Evolutionary conservation across 768 basidiomycete genomes (phyloP).

Genomic region (Gyrodon lividus): DNA sequence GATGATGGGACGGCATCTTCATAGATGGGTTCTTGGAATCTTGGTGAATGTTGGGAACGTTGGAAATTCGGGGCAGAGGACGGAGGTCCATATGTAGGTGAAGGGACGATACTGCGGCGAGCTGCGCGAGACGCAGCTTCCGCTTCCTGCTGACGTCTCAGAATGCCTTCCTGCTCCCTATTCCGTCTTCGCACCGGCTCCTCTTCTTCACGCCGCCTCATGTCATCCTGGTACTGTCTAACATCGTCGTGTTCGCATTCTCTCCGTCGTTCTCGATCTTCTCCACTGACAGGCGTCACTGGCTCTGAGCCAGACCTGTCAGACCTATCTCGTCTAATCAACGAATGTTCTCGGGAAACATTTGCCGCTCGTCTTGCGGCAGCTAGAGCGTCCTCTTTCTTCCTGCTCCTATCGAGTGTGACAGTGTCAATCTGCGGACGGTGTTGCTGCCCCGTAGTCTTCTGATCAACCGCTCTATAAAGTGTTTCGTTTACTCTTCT

Average conservation of each 20-base stretch:
- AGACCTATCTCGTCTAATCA: constrained; percentile 23
- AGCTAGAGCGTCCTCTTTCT: constrained; percentile 30
- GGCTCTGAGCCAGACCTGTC: constrained; percentile 25
- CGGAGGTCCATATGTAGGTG: constrained; percentile 27
- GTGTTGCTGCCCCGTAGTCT: constrained; percentile 12
- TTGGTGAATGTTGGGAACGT: constrained; percentile 37
- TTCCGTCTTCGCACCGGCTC: constrained; percentile 43
- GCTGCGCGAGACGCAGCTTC: constrained; percentile 48
- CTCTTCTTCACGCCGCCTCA: constrained; percentile 47
- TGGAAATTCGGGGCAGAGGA: constrained; percentile 35
- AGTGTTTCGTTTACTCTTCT: constrained; percentile 35
- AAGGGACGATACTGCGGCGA: constrained; percentile 35
- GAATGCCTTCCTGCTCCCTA: constrained; percentile 57
- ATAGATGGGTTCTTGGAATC: constrained; percentile 30
- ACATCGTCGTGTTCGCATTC: constrained; percentile 28
- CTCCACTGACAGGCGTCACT: constrained; percentile 27
- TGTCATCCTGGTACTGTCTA: constrained; percentile 43
- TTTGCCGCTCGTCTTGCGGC: constrained; percentile 25
- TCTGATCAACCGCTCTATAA: constrained; percentile 26
- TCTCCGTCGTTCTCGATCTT: constrained; percentile 27
- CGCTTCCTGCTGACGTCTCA: constrained; percentile 58
- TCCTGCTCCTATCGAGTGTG: constrained; percentile 17
- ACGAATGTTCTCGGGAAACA: constrained; percentile 23
- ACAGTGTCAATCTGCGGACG: constrained; percentile 31
- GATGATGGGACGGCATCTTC: constrained; percentile 35